Base-by-base conservation (phyloP, 768 basidiomycete species). In the Termitomyces titanicus region DNA sequence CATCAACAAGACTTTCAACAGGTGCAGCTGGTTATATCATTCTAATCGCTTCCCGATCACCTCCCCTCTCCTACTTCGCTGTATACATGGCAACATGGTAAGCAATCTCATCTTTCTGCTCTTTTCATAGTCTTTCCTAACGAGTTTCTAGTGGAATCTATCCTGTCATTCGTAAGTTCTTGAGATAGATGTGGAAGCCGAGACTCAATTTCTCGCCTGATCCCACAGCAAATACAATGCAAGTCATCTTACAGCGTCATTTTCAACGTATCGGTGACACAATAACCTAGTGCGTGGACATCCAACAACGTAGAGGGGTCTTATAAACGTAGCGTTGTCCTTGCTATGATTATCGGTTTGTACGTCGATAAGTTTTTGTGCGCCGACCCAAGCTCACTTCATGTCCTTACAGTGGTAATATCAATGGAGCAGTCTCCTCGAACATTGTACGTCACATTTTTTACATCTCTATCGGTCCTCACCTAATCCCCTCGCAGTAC, bases 351-450 rank as follows among this genome's bases (percentile, higher is more conserved):
- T 3, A 85, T 88, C 58, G 77, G 80, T 61, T 80, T 81, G 83
- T 84, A 55, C 61, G 81, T 54, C 66, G 25, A 51, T 27, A 46
- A 45, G 8, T 37, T 51, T 29, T 0, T 44, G 48, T 47, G 17
- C 33, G 15, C 15, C 13, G 2, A 35, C 43, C 3, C 20, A 25
- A 46, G 13, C 43, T 53, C 10, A 38, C 52, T 43, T 18, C 8
- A 53, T 47, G 27, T 47, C 48, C 8, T 38, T 39, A 25, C 53
- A 86, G 84, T 59, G 87, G 86, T 8, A 89, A 89, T 65, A 71
- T 89, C 48, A 87, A 88, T 63, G 88, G 87, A 18, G 86, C 85
- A n/a, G 82, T 91, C 39, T 83, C 82, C 64, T 88, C 86, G 17
- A 89, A 89, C 61, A 80, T 91, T 34, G 84, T 85, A 68, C 61